These are phyloP conservation scores for Chrysosporium queenslandicum DNA, from an alignment of 2,329 filamentous ascomycete genomes.

Conservation along the genomic window DNA sequence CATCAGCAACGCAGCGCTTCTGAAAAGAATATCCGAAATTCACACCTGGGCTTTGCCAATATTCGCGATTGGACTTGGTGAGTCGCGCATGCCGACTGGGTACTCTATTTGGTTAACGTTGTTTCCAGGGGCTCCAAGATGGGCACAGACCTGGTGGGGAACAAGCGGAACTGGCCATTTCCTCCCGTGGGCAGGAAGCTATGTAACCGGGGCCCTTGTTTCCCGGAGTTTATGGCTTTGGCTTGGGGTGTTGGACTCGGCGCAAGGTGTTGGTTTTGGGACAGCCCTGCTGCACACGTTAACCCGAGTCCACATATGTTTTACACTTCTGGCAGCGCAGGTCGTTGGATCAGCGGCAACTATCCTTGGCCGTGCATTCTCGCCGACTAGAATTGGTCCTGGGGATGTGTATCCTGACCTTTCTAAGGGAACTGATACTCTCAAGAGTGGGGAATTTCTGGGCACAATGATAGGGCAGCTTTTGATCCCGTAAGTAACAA, in stretches of 20 bases:
- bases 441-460: constrained; percentile 52
- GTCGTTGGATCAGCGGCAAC: constrained; percentile 53
- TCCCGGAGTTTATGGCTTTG: constrained; percentile 55
- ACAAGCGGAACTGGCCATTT: constrained; percentile 51
- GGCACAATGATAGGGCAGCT: constrained; percentile 49
- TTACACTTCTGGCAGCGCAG: constrained; percentile 41
- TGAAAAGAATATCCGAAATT: constrained; percentile 47
- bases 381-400: constrained; percentile 52
- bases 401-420: constrained; percentile 55
- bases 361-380: constrained; percentile 51
- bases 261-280: constrained; percentile 57
- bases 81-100: neutral
- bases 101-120: neutral
- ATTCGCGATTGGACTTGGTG: constrained; percentile 54
- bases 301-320: constrained; percentile 52
- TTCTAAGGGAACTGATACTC: constrained; percentile 19
- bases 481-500: constrained; percentile 47
- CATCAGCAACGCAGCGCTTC: constrained; percentile 35
- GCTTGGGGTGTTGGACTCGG: constrained; percentile 55
- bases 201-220: constrained; percentile 46
- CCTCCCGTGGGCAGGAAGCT: constrained; percentile 52
- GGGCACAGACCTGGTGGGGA: constrained; percentile 59
- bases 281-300: constrained; percentile 58
- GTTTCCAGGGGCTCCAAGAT: constrained; percentile 46
- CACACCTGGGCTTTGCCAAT: constrained; percentile 59